A percentile compares a stretch with the other conserved stretches of the same genome.
These are phyloP conservation scores for Bacidia rubella DNA, from an alignment of 495 filamentous ascomycete species.

Conservation along the genomic window DNA sequence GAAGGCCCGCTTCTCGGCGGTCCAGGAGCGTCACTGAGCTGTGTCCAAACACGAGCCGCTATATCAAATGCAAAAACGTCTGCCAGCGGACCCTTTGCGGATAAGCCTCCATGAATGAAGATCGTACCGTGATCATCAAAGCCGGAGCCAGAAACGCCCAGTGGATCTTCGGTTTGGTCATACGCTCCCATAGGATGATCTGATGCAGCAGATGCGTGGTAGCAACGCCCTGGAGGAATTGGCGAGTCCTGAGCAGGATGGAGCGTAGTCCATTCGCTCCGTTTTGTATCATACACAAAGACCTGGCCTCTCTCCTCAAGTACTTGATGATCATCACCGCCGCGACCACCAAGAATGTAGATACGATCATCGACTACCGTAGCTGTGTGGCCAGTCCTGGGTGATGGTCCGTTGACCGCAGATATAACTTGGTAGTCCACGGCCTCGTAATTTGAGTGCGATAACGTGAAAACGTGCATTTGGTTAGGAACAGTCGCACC, in stretches of 20 bases:
- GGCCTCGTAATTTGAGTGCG: constrained; percentile 11
- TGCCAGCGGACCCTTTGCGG: constrained; percentile 38
- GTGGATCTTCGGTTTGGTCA: constrained; percentile 1
- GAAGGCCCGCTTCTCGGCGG: constrained; percentile 47
- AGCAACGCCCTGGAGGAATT: constrained; percentile 13
- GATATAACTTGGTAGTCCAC: constrained; percentile 12
- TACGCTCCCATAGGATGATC: constrained; percentile 8
- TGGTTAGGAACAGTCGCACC: constrained; percentile 49
- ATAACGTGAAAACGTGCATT: constrained; percentile 47
- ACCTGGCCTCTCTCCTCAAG: constrained; percentile 39
- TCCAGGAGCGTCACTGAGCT: constrained; percentile 46
- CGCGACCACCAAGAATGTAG: constrained; percentile 44
- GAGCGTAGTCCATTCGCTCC: constrained; percentile 13
- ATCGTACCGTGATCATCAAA: constrained; percentile 39
- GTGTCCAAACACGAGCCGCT: constrained; percentile 42
- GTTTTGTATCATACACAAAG: constrained; percentile 31
- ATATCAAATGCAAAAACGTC: constrained; percentile 67
- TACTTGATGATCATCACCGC: constrained; percentile 40
- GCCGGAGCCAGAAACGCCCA: constrained; percentile 10
- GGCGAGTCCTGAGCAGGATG: constrained; percentile 12
- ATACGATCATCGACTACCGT: constrained; percentile 29
- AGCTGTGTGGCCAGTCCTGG: constrained; percentile 38
- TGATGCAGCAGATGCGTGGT: constrained; percentile 15
- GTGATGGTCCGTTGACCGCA: constrained; percentile 20
- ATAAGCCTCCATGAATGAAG: constrained; percentile 61